phyloP scores from a whole-genome alignment of 305 asterid genomes.

The Plantago coronopus region DNA sequence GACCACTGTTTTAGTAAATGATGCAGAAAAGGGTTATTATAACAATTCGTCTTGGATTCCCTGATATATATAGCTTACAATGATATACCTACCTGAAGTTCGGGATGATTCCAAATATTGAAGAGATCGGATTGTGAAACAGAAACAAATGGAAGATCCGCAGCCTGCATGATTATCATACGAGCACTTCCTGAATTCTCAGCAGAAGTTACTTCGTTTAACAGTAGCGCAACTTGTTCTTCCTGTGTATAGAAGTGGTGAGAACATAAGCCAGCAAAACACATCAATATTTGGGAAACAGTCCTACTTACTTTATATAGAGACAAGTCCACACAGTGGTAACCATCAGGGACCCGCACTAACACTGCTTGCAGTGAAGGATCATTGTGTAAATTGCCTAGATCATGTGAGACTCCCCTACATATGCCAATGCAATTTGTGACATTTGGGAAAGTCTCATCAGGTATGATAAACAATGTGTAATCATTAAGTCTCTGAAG shows the following conservation, averaged over 20 bases:
- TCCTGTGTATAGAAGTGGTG: conserved; percentile 52
- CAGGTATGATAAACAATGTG: conserved; percentile 71
- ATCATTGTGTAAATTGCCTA: conserved; percentile 39
- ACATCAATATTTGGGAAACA: conserved; percentile 19
- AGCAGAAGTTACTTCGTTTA: conserved; percentile 47
- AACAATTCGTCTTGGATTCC: too few species aligned
- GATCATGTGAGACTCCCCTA: conserved; percentile 54
- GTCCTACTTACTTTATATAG: conserved; percentile 58
- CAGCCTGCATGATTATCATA: conserved; percentile 69
- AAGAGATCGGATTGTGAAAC: conserved; percentile 44
- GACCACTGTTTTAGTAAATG: too few species aligned
- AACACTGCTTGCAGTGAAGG: conserved; percentile 53
- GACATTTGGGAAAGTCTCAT: conserved; percentile 45
- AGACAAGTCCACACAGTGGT: conserved; percentile 71
- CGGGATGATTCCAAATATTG: conserved; percentile 53
- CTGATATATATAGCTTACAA: neutral
- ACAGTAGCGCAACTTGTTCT: conserved; percentile 59
- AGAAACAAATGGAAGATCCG: conserved; percentile 61
- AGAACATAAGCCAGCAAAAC: conserved; percentile 26
- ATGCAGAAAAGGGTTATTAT: too few species aligned
- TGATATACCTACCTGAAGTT: conserved; percentile 51
- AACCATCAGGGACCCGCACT: conserved; percentile 71
- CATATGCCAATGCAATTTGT: conserved; percentile 72
- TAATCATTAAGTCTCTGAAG: conserved; percentile 54
- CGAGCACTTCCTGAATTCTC: conserved; percentile 74